Evolutionary conservation across 2,329 filamentous ascomycete genomes (phyloP).

Genomic region (Alternaria triticimaculans): DNA sequence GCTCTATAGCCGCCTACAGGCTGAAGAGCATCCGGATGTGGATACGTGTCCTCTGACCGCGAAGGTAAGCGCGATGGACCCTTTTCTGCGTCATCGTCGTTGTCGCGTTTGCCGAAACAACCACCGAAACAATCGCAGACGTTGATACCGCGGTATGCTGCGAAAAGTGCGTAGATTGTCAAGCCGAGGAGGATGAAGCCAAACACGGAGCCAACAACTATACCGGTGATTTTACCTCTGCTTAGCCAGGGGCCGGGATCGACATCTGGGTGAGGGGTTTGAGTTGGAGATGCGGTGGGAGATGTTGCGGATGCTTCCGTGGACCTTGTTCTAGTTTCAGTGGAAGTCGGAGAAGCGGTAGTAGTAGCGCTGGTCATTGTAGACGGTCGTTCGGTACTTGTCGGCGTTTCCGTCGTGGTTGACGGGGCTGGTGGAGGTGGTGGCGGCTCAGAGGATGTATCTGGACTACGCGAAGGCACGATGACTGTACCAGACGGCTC

Average conservation of each 20-base stretch:
- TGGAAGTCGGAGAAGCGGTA: neutral
- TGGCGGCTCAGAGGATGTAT: neutral
- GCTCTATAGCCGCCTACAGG: neutral
- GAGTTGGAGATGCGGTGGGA: neutral
- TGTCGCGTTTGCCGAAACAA: neutral
- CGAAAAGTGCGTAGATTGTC: neutral
- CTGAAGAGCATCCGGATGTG: neutral
- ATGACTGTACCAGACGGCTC: neutral
- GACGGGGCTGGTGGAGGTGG: neutral
- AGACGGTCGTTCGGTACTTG: neutral
- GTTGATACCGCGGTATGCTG: slow-evolving; percentile 8
- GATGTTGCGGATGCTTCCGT: neutral
- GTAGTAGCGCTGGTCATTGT: neutral
- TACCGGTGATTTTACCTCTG: neutral
- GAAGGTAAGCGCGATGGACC: neutral
- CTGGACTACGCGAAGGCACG: neutral
- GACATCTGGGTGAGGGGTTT: neutral
- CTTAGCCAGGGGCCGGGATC: neutral
- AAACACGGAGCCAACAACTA: slow-evolving; percentile 3
- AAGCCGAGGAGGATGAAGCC: slow-evolving; percentile 6
- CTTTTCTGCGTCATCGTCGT: neutral
- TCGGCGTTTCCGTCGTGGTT: neutral
- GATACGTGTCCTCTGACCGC: neutral
- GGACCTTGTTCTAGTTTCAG: neutral
- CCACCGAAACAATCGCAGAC: slow-evolving; percentile 13